Conservation (phyloP, 2,329 filamentous ascomycete genomes). For the Trichoderma arundinaceum region DNA sequence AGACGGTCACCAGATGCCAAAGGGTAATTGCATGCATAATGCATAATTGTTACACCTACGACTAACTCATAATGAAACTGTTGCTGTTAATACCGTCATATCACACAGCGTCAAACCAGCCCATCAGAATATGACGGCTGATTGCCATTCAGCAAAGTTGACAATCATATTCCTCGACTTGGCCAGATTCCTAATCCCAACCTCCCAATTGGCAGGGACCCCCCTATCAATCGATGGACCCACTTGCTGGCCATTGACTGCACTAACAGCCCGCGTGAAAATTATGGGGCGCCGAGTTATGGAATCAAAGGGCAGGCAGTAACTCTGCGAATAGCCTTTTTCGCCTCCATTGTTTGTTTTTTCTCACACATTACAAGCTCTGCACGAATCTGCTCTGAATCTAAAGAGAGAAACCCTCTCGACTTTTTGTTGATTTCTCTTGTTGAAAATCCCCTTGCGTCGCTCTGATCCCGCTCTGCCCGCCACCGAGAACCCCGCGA, state of each 20-base stretch:
- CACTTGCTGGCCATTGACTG: conserved; percentile 29
- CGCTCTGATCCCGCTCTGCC: background rate
- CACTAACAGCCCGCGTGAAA: conserved; percentile 12
- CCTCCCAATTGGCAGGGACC: too few species aligned
- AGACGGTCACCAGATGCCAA: too few species aligned
- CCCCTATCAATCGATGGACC: background rate
- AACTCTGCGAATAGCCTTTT: background rate
- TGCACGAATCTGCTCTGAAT: background rate
- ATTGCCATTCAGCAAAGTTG: too few species aligned
- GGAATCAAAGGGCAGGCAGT: background rate
- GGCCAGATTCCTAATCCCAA: too few species aligned
- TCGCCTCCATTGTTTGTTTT: background rate
- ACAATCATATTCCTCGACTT: too few species aligned
- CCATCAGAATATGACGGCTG: too few species aligned
- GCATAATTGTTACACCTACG: too few species aligned
- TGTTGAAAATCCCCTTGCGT: background rate
- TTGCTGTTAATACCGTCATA: too few species aligned
- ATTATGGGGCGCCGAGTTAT: conserved; percentile 13
- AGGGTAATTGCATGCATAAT: too few species aligned
- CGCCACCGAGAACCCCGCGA: conserved; percentile 24
- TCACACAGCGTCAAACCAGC: too few species aligned
- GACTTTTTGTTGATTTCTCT: background rate
- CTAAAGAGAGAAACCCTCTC: background rate
- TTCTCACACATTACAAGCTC: too few species aligned
- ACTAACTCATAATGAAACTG: too few species aligned